Conservation (phyloP, 2,329 filamentous ascomycete species). For the Colletotrichum shisoi region DNA sequence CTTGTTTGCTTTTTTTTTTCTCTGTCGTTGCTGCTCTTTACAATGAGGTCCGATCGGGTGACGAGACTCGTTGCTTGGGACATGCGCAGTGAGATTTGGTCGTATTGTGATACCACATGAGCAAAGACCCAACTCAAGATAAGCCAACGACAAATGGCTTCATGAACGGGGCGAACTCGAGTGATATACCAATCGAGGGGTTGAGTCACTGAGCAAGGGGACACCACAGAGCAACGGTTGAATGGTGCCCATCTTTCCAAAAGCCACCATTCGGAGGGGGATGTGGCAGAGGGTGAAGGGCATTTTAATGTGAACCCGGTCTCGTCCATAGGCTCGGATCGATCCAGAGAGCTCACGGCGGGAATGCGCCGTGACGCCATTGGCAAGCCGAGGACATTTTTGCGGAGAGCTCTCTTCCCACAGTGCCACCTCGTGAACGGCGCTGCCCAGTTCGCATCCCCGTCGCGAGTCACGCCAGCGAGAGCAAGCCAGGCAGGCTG, state of each 20-base stretch:
- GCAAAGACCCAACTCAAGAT: slow-evolving; percentile 20
- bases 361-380: slow-evolving; percentile 41
- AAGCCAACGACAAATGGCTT: slow-evolving; percentile 24
- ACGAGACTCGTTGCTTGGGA: slow-evolving; percentile 25
- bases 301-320: slow-evolving; percentile 38
- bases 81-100: slow-evolving; percentile 30
- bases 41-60: slow-evolving; percentile 25
- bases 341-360: slow-evolving; percentile 23
- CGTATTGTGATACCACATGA: slow-evolving; percentile 20
- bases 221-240: slow-evolving; percentile 42
- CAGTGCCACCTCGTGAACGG: slow-evolving; percentile 15
- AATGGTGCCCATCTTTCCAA: slow-evolving; percentile 44
- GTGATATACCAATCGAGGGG: slow-evolving; percentile 35
- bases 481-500: slow-evolving; percentile 14
- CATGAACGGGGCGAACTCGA: slow-evolving; percentile 32
- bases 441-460: slow-evolving; percentile 25
- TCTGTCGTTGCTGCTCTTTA: slow-evolving; percentile 25
- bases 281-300: slow-evolving; percentile 31
- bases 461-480: slow-evolving; percentile 28
- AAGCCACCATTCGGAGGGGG: slow-evolving; percentile 38
- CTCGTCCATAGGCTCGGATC: slow-evolving; percentile 33
- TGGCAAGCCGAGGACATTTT: slow-evolving; percentile 28
- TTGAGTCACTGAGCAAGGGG: slow-evolving; percentile 42
- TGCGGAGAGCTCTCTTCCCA: slow-evolving; percentile 31
- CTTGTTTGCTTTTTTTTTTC: not conserved